Percentiles rank a stretch among this genome's conserved stretches.
phyloP scores from a whole-genome alignment of 306 rosid genomes.

The Quercus agrifolia region DNA sequence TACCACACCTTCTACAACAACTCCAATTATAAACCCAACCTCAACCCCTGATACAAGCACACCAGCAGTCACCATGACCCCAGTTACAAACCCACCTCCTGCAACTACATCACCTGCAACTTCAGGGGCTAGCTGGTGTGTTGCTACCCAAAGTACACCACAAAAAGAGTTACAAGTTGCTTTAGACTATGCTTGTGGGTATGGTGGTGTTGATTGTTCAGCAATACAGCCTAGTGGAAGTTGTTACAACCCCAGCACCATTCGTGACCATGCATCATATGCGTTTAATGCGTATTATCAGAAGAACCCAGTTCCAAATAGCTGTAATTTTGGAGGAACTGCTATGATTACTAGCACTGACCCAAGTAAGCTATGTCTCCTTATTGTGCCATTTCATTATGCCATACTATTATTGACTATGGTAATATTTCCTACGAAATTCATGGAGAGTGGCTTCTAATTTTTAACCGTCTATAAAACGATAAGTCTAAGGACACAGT shows the following conservation, averaged over 20 bases:
- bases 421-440: too few relatives aligned
- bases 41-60: slow-evolving; percentile 62
- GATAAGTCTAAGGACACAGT: too few relatives aligned
- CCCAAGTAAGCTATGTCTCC: slow-evolving; percentile 55
- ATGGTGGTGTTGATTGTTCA: slow-evolving; percentile 67
- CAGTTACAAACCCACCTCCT: slow-evolving; percentile 36
- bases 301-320: slow-evolving; percentile 68
- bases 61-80: slow-evolving; percentile 45
- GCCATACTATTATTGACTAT: too few relatives aligned
- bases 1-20: slow-evolving; percentile 33
- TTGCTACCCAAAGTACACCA: slow-evolving; percentile 64
- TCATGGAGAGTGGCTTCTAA: too few relatives aligned
- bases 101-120: slow-evolving; percentile 33
- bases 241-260: slow-evolving; percentile 58
- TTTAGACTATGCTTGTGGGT: slow-evolving; percentile 85
- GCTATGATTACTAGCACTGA: slow-evolving; percentile 71
- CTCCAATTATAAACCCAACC: slow-evolving; percentile 56
- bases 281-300: slow-evolving; percentile 78
- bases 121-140: slow-evolving; percentile 69
- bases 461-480: too few relatives aligned
- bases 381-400: background rate
- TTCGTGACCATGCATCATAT: slow-evolving; percentile 70
- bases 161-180: slow-evolving; percentile 61
- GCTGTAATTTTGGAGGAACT: slow-evolving; percentile 84
- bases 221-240: slow-evolving; percentile 63